Evolutionary conservation across 495 filamentous ascomycete genomes (phyloP), one percentile per base, ranked within the genome.

Genomic region (Trichoderma virens): DNA sequence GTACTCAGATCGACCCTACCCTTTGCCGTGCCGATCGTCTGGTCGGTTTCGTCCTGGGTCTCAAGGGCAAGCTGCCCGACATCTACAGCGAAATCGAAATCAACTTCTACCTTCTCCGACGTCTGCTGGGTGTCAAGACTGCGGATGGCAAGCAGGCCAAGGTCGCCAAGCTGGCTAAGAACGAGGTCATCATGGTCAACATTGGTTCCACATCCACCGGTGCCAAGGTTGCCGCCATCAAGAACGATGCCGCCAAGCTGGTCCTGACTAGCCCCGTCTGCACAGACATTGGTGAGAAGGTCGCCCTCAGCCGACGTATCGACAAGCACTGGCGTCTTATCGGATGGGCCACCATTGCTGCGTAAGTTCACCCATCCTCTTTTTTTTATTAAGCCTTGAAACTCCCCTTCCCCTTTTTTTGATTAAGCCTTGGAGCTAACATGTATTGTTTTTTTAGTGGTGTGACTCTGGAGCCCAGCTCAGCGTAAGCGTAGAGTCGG

Each of bases 271-370:
- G 84, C 74, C 92, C 92, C 27, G 93, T 92, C 43, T 97, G 92
- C 79, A 97, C 92, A 25, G 88, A 94, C 70, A 85, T 95, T 70
- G 92, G 91, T 47, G 95, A 98, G 84, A 98, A 98, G 87, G 91
- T 98, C 73, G 95, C 94, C 43, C 83, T 98, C 73, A 90, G 86
- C 74, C 84, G 94, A 78, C 87, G 95, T 85, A 97, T 98, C 70
- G 94, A 98, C 73, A 97, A 97, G 86, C 93, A 97, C 79, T 98
- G 94, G 94, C 90, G 94, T 79, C 83, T 97, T 73, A 97, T 97
- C 68, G 93, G 93, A 70, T 97, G 93, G 93, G 92, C 92, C 59
- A 96, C 91, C 71, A 96, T 97, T 76, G 87, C 78, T 63, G 79
- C 79, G 76, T 79, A 74, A 76, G 76, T 73, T 39, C 43, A 16